Base-by-base conservation (phyloP, 164 flowering plant species). In the Chimonanthus salicifolius region DNA sequence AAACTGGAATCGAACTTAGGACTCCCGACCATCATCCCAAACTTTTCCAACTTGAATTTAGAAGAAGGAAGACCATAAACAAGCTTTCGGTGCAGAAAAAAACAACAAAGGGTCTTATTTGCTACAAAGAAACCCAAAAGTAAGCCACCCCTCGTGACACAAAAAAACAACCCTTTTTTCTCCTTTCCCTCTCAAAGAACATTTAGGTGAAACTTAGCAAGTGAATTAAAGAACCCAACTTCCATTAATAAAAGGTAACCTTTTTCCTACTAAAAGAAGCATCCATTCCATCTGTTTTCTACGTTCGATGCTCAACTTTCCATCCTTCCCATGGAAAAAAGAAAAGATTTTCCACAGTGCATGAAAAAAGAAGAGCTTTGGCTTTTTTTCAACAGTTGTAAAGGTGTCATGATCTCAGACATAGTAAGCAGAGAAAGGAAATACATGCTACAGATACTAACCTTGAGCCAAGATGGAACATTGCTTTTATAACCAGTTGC, bases 401-500 rank as follows among this genome's bases (percentile, higher is more conserved):
- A 11, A 4, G 33, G 33, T 33, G 33, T 33, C 16, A 54, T 54
- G 60, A 54, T 54, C 60, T 54, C n/a, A 15, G 60, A 54, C 16
- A 11, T n/a, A 10, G 3, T 13, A n/a, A 33, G 33, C 33, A 33
- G 2, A 16, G 10, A 11, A n/a, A 51, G 4, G 5, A 70, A 70
- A 50, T 16, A 43, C 45, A 47, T 33, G 16, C 16, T 49, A 62
- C n/a, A 7, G 67, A 45, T 46, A 58, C 66, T 72, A 74, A 96
- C 99, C 98, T 92, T 89, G 75, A 96, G 98, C 99, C 99, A 96
- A 81, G 72, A 78, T 62, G 99, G 96, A 58, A 95, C 98, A 71
- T 93, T 95, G 88, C 99, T 91, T 82, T 84, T 95, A 76, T 95
- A 95, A 45, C 99, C 99, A 46, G 98, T 95, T 18, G 99, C 99